These are phyloP conservation scores for Groenewaldozyma salmanticensis DNA, from an alignment of 805 yeast genomes.

Conservation along the genomic window DNA sequence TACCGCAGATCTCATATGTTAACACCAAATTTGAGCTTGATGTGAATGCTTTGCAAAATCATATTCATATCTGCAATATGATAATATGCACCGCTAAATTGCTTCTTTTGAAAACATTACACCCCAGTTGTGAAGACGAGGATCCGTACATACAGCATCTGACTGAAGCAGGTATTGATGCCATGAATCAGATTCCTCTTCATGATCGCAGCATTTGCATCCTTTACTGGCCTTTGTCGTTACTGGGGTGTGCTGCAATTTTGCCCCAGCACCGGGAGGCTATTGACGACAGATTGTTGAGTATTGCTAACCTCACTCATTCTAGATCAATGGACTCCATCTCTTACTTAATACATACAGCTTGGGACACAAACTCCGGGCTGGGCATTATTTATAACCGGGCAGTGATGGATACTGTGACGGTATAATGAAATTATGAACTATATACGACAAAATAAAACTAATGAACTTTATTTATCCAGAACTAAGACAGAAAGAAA, in stretches of 20 bases:
- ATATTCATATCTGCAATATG: not conserved
- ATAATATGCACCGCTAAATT: not conserved
- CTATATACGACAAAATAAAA: too few relatives aligned
- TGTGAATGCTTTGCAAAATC: too few relatives aligned
- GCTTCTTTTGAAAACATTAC: not conserved
- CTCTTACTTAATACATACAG: not conserved
- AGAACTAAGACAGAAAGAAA: not conserved
- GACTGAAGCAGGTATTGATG: not conserved
- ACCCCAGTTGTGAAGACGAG: not conserved
- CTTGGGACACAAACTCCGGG: constrained; percentile 1
- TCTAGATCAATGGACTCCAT: not conserved
- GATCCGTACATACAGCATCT: not conserved
- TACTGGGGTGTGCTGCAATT: not conserved
- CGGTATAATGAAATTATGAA: not conserved
- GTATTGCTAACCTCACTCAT: constrained; percentile 1
- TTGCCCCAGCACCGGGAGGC: not conserved
- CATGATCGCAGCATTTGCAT: not conserved
- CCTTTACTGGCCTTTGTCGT: constrained; percentile 1
- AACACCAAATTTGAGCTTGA: too few relatives aligned
- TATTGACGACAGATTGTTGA: constrained; percentile 1
- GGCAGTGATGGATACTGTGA: not conserved
- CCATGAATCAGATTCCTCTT: not conserved
- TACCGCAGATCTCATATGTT: not conserved
- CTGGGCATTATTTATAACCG: not conserved
- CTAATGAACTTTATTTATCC: not conserved